Evolutionary conservation across 331 rosid genomes (phyloP), one percentile per base, ranked within the genome.

Genomic region (Quercus lobata): DNA sequence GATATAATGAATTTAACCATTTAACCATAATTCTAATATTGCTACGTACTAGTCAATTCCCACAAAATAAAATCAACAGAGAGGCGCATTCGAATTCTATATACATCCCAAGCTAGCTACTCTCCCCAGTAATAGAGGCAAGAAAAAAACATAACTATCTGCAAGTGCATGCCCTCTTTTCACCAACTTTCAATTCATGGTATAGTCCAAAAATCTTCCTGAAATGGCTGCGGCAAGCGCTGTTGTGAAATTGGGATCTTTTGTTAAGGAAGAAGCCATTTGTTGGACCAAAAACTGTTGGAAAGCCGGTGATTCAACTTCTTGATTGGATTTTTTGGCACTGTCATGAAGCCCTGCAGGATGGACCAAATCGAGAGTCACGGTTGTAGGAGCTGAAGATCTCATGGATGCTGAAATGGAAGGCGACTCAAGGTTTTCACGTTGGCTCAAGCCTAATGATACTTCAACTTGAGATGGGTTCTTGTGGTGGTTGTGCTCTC

Each of bases 181-280:
- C 79, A 74, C 79, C 46, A 60, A 25, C 60, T 49, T 30, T 6
- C 7, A 58, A 79, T 68, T 66, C 34, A 56, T 76, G 74, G 57
- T 56, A 6, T 44, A 73, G 55, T 85, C 88, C 5, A 81, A 41
- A 55, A 88, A 69, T 78, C 57, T 89, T 69, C 92, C 96, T 1
- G 97, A 87, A 83, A 96, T 93, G 63, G 96, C 98, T 27, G 84
- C 65, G 16, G 96, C 92, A 70, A 96, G 89, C 24, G 92, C 91
- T 63, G 86, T 76, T 1, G 94, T 87, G 87, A 96, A 93, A 74
- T 76, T 91, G 72, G 98, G 92, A 76, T 96, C 94, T 61, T 80
- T 86, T 52, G 98, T 89, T 89, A 96, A 82, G 72, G 94, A 87
- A 60, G 88, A 84, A 74, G 96, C 93, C 98, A 96, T 91, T 81